A percentile compares a stretch with the other conserved stretches of the same genome.
phyloP scores from a whole-genome alignment of 106 monocot species.

The Platanthera zijinensis region DNA sequence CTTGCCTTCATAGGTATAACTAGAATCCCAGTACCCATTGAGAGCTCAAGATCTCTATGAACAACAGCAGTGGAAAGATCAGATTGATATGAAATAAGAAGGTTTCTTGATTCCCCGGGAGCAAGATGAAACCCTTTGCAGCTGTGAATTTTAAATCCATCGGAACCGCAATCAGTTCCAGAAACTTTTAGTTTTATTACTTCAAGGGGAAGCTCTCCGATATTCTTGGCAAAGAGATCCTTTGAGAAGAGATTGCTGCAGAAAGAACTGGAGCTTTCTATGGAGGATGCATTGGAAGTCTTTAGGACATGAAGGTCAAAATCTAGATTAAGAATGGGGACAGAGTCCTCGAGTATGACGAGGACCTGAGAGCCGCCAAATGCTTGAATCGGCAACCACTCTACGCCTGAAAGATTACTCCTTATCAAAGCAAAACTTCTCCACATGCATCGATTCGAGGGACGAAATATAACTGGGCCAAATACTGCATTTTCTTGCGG shows the following conservation, averaged over 20 bases:
- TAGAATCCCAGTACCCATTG: slow-evolving; percentile 42
- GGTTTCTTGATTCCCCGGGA: slow-evolving; percentile 50
- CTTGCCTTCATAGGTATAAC: slow-evolving; percentile 68
- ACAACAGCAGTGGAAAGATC: slow-evolving; percentile 42
- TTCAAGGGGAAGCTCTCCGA: slow-evolving; percentile 59
- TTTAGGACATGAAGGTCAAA: slow-evolving; percentile 29
- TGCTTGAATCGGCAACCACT: slow-evolving; percentile 63
- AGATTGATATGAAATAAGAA: slow-evolving; percentile 51
- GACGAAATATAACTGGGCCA: slow-evolving; percentile 70
- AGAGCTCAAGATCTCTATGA: slow-evolving; percentile 57
- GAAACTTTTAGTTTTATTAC: slow-evolving; percentile 52
- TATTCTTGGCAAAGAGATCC: slow-evolving; percentile 64
- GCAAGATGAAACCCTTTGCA: slow-evolving; percentile 54
- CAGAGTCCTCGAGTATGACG: slow-evolving; percentile 48
- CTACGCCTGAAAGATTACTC: slow-evolving; percentile 79
- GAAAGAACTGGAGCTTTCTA: slow-evolving; percentile 16
- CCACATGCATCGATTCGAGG: slow-evolving; percentile 66
- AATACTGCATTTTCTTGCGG: slow-evolving; percentile 44
- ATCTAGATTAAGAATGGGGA: slow-evolving; percentile 48
- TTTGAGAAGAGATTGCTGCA: slow-evolving; percentile 45
- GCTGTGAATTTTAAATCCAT: slow-evolving; percentile 50
- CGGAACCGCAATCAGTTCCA: slow-evolving; percentile 41
- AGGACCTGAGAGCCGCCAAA: slow-evolving; percentile 56
- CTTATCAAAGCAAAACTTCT: slow-evolving; percentile 71
- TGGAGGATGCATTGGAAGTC: slow-evolving; percentile 29